Percentiles rank a stretch among this genome's conserved stretches.
phyloP scores from a whole-genome alignment of 805 yeast genomes.

The Candida morakotiae region DNA sequence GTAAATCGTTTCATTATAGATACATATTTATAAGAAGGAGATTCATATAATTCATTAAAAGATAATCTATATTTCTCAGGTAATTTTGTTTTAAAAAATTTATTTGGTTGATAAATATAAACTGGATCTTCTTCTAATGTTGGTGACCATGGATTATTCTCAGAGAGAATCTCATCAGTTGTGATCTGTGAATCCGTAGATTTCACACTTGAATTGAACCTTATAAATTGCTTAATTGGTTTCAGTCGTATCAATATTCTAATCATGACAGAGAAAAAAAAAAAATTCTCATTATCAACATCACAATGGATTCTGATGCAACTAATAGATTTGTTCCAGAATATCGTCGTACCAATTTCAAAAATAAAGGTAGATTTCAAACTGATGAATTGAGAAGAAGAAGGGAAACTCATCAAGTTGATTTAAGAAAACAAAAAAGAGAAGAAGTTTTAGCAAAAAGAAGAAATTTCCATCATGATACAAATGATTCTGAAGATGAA shows the following conservation, averaged over 20 bases:
- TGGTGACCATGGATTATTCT: slow-evolving; percentile 45
- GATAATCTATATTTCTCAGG: slow-evolving; percentile 52
- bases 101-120: slow-evolving; percentile 38
- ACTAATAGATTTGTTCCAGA: slow-evolving; percentile 90
- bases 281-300: slow-evolving; percentile 4
- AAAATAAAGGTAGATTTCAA: slow-evolving; percentile 89
- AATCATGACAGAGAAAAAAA: not conserved
- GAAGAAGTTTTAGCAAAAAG: slow-evolving; percentile 93
- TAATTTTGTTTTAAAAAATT: slow-evolving; percentile 40
- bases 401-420: slow-evolving; percentile 96
- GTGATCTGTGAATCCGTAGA: slow-evolving; percentile 30
- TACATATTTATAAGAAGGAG: slow-evolving; percentile 59
- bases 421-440: slow-evolving; percentile 91
- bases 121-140: slow-evolving; percentile 41
- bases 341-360: slow-evolving; percentile 93
- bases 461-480: slow-evolving; percentile 60
- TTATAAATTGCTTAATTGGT: not conserved
- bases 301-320: slow-evolving; percentile 67
- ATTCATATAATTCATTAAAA: slow-evolving; percentile 58
- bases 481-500: slow-evolving; percentile 41
- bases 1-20: slow-evolving; percentile 60
- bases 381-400: slow-evolving; percentile 97
- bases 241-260: not conserved
- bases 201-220: not conserved
- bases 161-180: slow-evolving; percentile 38